Evolutionary conservation across 768 basidiomycete species (phyloP), one percentile per base, ranked within the genome.

Genomic region (Tephrocybe sp.): DNA sequence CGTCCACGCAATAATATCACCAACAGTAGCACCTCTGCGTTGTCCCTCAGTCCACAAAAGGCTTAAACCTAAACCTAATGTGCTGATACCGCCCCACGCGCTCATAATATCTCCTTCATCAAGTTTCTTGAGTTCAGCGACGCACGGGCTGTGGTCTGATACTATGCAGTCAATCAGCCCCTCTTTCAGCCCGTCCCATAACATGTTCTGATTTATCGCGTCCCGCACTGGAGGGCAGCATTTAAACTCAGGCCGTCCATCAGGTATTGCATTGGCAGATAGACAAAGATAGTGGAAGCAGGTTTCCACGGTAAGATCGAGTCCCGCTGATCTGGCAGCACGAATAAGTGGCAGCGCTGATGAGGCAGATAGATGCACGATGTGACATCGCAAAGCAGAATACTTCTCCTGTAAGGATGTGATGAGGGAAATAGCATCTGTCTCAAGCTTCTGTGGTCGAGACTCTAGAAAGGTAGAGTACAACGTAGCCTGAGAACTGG

Each of bases 251-350:
- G 94, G 86, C 19, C 70, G 80, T 9, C 87, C 87, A 50, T 78
- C 65, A 5, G 91, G 92, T 51, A 97, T 86, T 41, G 80, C 69
- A 48, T 83, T 79, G 0, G 92, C 78, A 35, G 79, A 73, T 7
- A 97, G 80, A 59, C 84, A 84, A 17, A 98, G 82, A 71, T 99
- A 99, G 68, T 99, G 96, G 71, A 96, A 98, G 68, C 95, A 98
- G 0, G 96, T 99, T 74, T 99, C 96, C 44, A 93, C 91, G 0
- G 93, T 92, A 45, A 99, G 71, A 8, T 85, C 84, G 31, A 83
- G 68, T 0, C 87, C 83, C 1, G 79, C 70, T 1, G 72, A 65
- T 60, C 76, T 84, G 4, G 94, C 93, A 41, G 79, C 73, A 36
- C 82, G 80, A 53, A 98, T 83, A 34, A 82, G 58, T 3, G 87